Evolutionary conservation across 768 basidiomycete species (phyloP), one percentile per base, ranked within the genome.

Genomic region (Hericium coralloides): DNA sequence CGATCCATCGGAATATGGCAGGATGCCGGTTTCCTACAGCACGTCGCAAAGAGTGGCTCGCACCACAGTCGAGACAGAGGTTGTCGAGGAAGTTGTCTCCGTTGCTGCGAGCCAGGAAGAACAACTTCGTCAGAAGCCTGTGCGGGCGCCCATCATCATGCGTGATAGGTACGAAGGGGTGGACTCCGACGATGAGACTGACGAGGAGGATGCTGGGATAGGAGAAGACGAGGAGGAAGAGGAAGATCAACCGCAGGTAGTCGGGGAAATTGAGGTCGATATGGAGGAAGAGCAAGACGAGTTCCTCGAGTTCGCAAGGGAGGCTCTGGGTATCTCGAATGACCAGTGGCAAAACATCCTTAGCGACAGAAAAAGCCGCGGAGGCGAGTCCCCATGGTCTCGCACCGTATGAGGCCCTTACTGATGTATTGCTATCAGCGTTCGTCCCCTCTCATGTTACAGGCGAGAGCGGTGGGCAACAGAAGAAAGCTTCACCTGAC

Each of bases 251-350:
- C 92, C 92, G 0, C 84, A 88, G 63, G 78, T 95, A 3, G 83
- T 90, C 2, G 90, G 86, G 15, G 89, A 93, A 20, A 72, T 92
- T 3, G 93, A 94, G 64, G 78, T 94, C 37, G 87, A 97, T 62
- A 95, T 98, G 92, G 82, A 76, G 1, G 87, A 91, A 63, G 97
- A 99, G 70, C 82, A 92, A 70, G 92, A 89, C 63, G 95, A 97
- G 63, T 99, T 98, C 62, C 72, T 99, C 31, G 89, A 92, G 71
- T 99, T 99, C 70, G 89, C 97, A 12, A 83, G 92, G 49, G 91
- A 98, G 64, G 83, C 89, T 4, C 73, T 98, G 38, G 97, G 97
- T 1, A 88, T 99, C 59, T 81, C 78, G 45, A 87, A 94, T 61
- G 83, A 83, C n/a, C 87, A 92, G 68, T 98, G 95, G 92, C 71